Evolutionary conservation across 139 green algal genomes (phyloP).

Genomic region (Dunaliella primolecta): DNA sequence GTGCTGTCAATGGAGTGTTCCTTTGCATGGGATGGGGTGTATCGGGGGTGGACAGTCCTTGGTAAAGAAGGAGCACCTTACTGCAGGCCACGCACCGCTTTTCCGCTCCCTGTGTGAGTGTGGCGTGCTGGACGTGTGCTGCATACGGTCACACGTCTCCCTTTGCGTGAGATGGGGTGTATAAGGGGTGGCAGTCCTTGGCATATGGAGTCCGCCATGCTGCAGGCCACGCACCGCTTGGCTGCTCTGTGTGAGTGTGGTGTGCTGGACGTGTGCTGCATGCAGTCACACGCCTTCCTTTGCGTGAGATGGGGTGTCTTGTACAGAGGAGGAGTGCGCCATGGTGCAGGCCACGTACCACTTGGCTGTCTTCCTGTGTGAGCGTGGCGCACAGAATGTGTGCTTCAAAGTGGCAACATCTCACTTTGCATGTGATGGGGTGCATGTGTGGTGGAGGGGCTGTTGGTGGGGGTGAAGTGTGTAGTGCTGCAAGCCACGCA

Average conservation of each 20-base stretch:
- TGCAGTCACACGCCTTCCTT: too few species aligned
- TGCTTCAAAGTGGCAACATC: background rate
- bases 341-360: conserved; percentile 35
- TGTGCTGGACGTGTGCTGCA: too few species aligned
- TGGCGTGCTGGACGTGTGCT: too few species aligned
- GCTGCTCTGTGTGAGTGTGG: conserved; percentile 40
- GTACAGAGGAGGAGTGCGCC: background rate
- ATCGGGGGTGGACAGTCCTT: background rate
- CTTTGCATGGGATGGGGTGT: too few species aligned
- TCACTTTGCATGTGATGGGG: too few species aligned
- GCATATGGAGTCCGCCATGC: conserved; percentile 24
- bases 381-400: background rate
- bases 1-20: too few species aligned
- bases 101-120: conserved; percentile 41
- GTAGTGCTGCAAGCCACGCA: conserved; percentile 36
- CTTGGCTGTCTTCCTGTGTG: conserved; percentile 43
- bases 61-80: conserved; percentile 25
- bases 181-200: background rate
- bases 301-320: too few species aligned
- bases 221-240: conserved; percentile 42
- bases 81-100: conserved; percentile 41
- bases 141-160: too few species aligned
- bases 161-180: too few species aligned
- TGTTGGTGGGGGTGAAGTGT: conserved; percentile 28
- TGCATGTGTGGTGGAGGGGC: too few species aligned